phyloP scores from a whole-genome alignment of 495 filamentous ascomycete genomes.

The Platismatia glauca region DNA sequence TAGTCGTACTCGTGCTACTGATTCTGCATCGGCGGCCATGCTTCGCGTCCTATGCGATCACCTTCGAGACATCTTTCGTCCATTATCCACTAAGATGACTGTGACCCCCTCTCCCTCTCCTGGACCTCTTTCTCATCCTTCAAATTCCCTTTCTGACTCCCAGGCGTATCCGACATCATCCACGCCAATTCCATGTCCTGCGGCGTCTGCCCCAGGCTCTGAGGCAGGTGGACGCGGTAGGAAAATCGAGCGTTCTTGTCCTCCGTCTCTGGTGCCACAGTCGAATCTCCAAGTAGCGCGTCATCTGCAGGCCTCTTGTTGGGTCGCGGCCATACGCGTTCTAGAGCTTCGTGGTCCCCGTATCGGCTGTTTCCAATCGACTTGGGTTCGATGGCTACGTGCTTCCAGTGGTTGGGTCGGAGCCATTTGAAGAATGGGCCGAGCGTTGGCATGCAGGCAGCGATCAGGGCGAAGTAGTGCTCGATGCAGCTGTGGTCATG shows the following conservation, averaged over 20 bases:
- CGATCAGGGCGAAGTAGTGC: slow-evolving; percentile 17
- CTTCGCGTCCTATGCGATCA: background rate
- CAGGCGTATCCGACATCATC: background rate
- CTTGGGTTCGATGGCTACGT: background rate
- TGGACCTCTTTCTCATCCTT: background rate
- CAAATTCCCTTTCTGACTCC: background rate
- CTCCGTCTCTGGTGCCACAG: background rate
- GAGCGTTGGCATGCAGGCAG: slow-evolving; percentile 20
- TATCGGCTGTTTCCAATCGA: background rate
- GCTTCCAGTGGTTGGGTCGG: slow-evolving; percentile 13
- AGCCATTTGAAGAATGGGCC: slow-evolving; percentile 17
- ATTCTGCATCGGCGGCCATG: background rate
- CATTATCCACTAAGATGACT: background rate
- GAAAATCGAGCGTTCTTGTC: background rate
- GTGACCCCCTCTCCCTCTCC: background rate
- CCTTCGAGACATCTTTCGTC: background rate
- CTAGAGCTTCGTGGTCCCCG: slow-evolving; percentile 6
- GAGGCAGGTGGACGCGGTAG: background rate
- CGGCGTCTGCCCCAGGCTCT: background rate
- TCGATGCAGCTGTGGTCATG: slow-evolving; percentile 14
- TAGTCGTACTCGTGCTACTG: background rate
- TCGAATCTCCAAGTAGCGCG: background rate
- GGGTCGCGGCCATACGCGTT: slow-evolving; percentile 4
- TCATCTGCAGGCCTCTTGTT: background rate
- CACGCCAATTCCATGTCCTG: background rate